phyloP scores from a whole-genome alignment of 164 flowering plant species.

The Kingdonia uniflora region DNA sequence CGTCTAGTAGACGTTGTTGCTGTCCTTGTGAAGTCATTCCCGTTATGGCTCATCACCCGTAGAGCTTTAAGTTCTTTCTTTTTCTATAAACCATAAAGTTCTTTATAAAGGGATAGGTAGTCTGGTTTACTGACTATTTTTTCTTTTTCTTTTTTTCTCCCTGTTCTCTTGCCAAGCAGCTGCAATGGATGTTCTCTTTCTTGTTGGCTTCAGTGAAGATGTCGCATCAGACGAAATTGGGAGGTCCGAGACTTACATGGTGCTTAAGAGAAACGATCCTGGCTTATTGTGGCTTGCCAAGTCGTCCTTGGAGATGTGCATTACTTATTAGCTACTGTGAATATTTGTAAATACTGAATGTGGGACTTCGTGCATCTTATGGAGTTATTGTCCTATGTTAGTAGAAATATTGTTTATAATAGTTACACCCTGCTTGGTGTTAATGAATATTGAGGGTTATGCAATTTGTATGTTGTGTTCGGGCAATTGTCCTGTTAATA shows the following conservation, averaged over 20 bases:
- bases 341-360: background rate
- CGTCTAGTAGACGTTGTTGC: no score
- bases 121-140: background rate
- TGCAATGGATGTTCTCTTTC: conserved; percentile 66
- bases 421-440: no score
- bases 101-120: background rate
- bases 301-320: conserved; percentile 59
- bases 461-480: no score
- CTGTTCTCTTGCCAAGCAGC: conserved; percentile 38
- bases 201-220: conserved; percentile 76
- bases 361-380: background rate
- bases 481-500: no score
- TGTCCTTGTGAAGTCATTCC: no score
- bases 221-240: conserved; percentile 39
- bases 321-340: conserved; percentile 22
- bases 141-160: conserved; percentile 3
- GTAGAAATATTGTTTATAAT: no score
- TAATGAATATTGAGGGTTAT: no score
- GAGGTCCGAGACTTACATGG: conserved; percentile 48
- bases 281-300: conserved; percentile 91
- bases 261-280: conserved; percentile 78
- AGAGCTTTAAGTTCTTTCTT: no score
- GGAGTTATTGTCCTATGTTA: no score
- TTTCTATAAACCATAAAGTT: background rate
- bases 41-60: no score